Conservation (phyloP, 495 filamentous ascomycete genomes). For the Hypoxylon perforatum region DNA sequence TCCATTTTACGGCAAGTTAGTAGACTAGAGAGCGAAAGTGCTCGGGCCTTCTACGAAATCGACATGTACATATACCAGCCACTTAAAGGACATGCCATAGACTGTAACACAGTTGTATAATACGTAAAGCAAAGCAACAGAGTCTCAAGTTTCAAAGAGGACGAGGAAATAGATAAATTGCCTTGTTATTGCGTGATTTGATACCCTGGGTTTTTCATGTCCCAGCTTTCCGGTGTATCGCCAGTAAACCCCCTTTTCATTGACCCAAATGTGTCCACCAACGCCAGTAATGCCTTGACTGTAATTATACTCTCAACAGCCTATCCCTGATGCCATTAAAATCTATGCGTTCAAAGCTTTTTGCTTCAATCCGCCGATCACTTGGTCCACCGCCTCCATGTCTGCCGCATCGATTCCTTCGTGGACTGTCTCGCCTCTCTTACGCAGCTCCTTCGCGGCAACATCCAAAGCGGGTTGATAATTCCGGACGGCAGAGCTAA, state of each 20-base stretch:
- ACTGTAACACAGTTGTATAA: slow-evolving; percentile 40
- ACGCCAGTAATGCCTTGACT: slow-evolving; percentile 51
- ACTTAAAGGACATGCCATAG: slow-evolving; percentile 11
- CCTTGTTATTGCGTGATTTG: slow-evolving; percentile 5
- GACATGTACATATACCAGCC: slow-evolving; percentile 32
- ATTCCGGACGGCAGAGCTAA: slow-evolving; percentile 86
- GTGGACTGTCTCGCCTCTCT: slow-evolving; percentile 57
- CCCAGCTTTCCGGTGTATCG: slow-evolving; percentile 7
- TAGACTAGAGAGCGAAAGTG: slow-evolving; percentile 41
- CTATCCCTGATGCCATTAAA: slow-evolving; percentile 3
- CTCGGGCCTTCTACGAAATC: slow-evolving; percentile 4
- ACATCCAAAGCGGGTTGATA: slow-evolving; percentile 80
- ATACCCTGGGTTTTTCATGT: too few relatives aligned
- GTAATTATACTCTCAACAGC: background rate
- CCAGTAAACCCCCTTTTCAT: slow-evolving; percentile 21
- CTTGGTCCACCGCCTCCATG: slow-evolving; percentile 83
- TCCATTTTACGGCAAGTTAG: slow-evolving; percentile 81
- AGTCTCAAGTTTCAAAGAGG: slow-evolving; percentile 8
- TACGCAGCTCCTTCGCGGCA: slow-evolving; percentile 67
- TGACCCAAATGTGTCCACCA: slow-evolving; percentile 35
- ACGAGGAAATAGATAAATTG: slow-evolving; percentile 3
- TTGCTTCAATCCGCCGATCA: slow-evolving; percentile 75
- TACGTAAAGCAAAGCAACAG: slow-evolving; percentile 1
- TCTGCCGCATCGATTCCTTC: slow-evolving; percentile 74
- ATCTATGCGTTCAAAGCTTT: slow-evolving; percentile 50